Conservation (phyloP, 805 yeast genomes). For the Candida stauntonica region DNA sequence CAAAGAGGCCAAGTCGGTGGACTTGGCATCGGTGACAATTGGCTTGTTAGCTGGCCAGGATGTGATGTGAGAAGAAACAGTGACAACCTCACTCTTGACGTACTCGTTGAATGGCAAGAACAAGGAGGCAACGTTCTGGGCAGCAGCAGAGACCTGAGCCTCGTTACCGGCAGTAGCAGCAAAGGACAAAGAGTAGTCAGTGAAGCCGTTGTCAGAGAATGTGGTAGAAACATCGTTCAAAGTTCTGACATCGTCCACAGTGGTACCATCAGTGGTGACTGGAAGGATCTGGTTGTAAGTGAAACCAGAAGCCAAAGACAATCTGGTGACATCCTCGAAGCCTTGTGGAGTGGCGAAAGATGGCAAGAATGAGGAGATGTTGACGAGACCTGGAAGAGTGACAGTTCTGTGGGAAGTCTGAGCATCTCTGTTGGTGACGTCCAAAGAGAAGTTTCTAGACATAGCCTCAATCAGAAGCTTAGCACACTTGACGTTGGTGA, state of each 20-base stretch:
- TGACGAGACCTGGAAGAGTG: conserved; percentile 81
- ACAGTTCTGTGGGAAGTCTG: conserved; percentile 87
- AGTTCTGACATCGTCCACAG: conserved; percentile 60
- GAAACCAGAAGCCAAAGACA: conserved; percentile 81
- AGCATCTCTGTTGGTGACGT: conserved; percentile 73
- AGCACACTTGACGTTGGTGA: conserved; percentile 96
- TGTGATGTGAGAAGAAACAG: conserved; percentile 73
- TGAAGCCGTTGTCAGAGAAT: conserved; percentile 58
- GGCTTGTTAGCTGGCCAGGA: conserved; percentile 84
- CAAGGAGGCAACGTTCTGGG: conserved; percentile 69
- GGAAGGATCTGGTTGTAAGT: conserved; percentile 82
- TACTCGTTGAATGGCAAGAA: conserved; percentile 77
- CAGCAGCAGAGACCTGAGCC: conserved; percentile 53
- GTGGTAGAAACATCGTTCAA: conserved; percentile 54
- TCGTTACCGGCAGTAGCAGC: conserved; percentile 77
- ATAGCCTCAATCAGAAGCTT: conserved; percentile 94
- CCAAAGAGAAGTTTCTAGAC: conserved; percentile 60
- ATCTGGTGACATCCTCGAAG: conserved; percentile 63
- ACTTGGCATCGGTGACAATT: conserved; percentile 86
- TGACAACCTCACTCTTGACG: conserved; percentile 60
- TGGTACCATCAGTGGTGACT: conserved; percentile 55
- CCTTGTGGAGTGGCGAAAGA: conserved; percentile 49
- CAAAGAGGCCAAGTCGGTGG: conserved; percentile 90
- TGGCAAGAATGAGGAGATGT: conserved; percentile 76
- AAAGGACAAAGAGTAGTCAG: conserved; percentile 78